Base-by-base conservation (phyloP, 2,329 filamentous ascomycete species). In the Ascochyta clinopodiicola region DNA sequence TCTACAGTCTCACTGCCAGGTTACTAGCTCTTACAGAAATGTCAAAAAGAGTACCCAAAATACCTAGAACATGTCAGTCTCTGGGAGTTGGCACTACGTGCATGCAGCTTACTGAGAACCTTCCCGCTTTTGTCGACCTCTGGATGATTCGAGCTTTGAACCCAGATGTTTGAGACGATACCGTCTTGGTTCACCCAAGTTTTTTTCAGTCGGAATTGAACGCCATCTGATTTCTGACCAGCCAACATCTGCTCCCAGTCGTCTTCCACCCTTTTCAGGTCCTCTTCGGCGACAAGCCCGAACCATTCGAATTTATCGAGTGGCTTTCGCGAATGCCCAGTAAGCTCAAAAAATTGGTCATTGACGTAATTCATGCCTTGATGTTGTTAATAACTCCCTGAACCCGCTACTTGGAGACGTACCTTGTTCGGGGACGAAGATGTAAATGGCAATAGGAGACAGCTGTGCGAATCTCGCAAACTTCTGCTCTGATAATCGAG, bases 31-130 rank as follows among this genome's bases (percentile, higher is more conserved):
- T 32, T 47, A 56, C 53, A 10, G 69, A 72, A 19, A 76, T 75
- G 34, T 75, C 74, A 24, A 73, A 71, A 3, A 76, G 52, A 0
- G 68, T 72, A 6, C 75, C 75, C 56, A 75, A 66, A 27, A 76
- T 71, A 27, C 63, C 62, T 61, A 38, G 0, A 31, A 1, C 6
- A 9, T 9, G 56, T 59, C 12, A 55, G 15, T 22, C 6, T 24
- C 9, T 7, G 6, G 6, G 17, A 12, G 25, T 10, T 10, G 12
- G 8, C 15, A 13, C 2, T 7, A 8, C 10, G 29, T 10, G 12
- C 3, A 32, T 5, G 17, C 4, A 7, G n/a, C 49, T 25, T 51
- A 64, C 66, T 68, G 12, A 61, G 64, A 3, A 74, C 60, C 9
- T 62, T 64, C 0, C 69, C 68, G 17, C 50, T 47, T 22, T 62